These are phyloP conservation scores for Coemansia sp. DNA, from an alignment of 192 early-diverging fungal genomes.

Conservation along the genomic window DNA sequence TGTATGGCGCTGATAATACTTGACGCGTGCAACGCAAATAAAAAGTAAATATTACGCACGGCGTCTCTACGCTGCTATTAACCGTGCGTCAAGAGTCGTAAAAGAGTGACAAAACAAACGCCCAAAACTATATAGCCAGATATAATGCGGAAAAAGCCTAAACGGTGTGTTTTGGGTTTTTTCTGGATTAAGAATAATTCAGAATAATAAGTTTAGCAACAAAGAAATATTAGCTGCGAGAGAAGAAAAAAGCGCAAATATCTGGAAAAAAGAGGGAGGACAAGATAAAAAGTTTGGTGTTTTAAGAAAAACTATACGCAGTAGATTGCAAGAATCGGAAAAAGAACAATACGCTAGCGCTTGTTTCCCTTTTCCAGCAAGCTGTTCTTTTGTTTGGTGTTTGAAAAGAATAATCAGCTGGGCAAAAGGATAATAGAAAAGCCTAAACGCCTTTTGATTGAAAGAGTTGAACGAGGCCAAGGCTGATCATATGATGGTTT, in stretches of 20 bases:
- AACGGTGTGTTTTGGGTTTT: not conserved
- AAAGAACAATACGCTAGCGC: not conserved
- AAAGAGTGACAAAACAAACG: not conserved
- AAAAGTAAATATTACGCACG: not conserved
- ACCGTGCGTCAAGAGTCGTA: not conserved
- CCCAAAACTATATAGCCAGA: not conserved
- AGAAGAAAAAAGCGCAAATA: too few relatives aligned
- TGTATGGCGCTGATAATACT: not conserved
- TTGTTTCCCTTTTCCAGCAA: not conserved
- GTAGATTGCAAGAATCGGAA: not conserved
- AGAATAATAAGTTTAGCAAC: not conserved
- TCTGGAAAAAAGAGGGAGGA: not conserved
- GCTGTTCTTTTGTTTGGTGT: not conserved
- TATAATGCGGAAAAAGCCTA: not conserved
- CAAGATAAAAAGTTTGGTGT: not conserved
- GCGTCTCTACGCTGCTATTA: not conserved
- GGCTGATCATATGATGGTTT: not conserved
- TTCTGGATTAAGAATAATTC: not conserved
- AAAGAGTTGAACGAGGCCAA: not conserved
- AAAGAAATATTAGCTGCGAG: not conserved
- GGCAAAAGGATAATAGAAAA: conserved; percentile 4
- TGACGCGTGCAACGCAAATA: not conserved
- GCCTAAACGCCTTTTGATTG: not conserved
- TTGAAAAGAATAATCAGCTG: not conserved
- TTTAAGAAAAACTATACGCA: not conserved